These are phyloP conservation scores for Auricularia sp. DNA, from an alignment of 768 basidiomycete species.

Conservation along the genomic window DNA sequence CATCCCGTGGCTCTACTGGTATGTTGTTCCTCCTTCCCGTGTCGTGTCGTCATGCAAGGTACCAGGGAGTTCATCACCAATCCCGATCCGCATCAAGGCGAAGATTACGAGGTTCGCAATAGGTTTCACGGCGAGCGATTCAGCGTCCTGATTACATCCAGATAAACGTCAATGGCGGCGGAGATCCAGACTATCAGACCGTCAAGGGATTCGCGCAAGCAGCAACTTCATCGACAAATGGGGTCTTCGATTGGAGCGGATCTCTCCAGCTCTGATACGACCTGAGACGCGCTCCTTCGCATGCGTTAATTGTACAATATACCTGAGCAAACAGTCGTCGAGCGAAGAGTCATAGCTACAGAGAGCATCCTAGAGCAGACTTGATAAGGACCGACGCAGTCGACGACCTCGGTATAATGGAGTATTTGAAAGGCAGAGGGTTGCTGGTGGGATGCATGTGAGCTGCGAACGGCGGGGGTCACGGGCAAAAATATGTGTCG, in stretches of 20 bases:
- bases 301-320: no score
- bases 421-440: no score
- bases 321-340: no score
- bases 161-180: not conserved
- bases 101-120: not conserved
- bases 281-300: no score
- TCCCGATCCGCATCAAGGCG: not conserved
- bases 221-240: not conserved
- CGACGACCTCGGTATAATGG: no score
- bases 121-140: not conserved
- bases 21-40: no score
- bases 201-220: not conserved
- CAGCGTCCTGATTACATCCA: not conserved
- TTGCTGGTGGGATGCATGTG: no score
- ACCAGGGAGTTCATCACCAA: not conserved
- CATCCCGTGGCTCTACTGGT: not conserved
- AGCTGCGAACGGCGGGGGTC: no score
- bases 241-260: not conserved
- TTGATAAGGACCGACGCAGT: no score
- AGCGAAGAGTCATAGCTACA: no score
- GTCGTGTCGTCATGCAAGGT: not conserved
- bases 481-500: no score
- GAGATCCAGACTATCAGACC: not conserved
- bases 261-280: not conserved
- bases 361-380: no score